Percentiles rank a stretch among this genome's conserved stretches.
Evolutionary conservation across 352 stramenopile genomes (phyloP).

Genomic region (Plasmopara muralis): DNA sequence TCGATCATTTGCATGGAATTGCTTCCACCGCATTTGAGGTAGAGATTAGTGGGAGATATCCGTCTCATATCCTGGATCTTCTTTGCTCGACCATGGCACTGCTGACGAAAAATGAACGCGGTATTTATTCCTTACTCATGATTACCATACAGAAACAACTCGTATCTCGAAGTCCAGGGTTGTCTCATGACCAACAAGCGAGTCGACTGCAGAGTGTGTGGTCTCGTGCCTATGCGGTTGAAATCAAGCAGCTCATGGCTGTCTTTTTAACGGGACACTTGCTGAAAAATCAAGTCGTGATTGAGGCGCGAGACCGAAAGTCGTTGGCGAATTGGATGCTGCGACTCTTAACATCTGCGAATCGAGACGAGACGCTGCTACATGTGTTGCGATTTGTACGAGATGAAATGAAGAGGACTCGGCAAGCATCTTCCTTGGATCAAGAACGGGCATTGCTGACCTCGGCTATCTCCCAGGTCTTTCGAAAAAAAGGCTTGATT

Average conservation of each 20-base stretch:
- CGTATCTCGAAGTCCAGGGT: slow-evolving; percentile 25
- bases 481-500: slow-evolving; percentile 37
- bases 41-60: slow-evolving; percentile 32
- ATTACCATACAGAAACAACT: slow-evolving; percentile 85
- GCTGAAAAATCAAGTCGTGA: slow-evolving; percentile 42
- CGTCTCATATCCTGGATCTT: slow-evolving; percentile 49
- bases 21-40: slow-evolving; percentile 31
- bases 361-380: slow-evolving; percentile 55
- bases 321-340: slow-evolving; percentile 61
- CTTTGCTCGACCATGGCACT: slow-evolving; percentile 67
- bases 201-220: slow-evolving; percentile 14
- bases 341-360: slow-evolving; percentile 52
- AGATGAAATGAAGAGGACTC: slow-evolving; percentile 31
- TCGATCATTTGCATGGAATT: slow-evolving; percentile 73
- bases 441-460: slow-evolving; percentile 24
- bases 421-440: slow-evolving; percentile 15
- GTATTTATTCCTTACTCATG: slow-evolving; percentile 70
- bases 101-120: slow-evolving; percentile 54
- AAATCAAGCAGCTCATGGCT: slow-evolving; percentile 74
- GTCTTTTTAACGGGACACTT: slow-evolving; percentile 68
- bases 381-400: slow-evolving; percentile 58
- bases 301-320: slow-evolving; percentile 52
- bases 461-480: slow-evolving; percentile 36
- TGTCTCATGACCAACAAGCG: slow-evolving; percentile 21
- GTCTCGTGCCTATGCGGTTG: slow-evolving; percentile 20